phyloP scores from a whole-genome alignment of 495 filamentous ascomycete genomes.

The Neurospora sp. region DNA sequence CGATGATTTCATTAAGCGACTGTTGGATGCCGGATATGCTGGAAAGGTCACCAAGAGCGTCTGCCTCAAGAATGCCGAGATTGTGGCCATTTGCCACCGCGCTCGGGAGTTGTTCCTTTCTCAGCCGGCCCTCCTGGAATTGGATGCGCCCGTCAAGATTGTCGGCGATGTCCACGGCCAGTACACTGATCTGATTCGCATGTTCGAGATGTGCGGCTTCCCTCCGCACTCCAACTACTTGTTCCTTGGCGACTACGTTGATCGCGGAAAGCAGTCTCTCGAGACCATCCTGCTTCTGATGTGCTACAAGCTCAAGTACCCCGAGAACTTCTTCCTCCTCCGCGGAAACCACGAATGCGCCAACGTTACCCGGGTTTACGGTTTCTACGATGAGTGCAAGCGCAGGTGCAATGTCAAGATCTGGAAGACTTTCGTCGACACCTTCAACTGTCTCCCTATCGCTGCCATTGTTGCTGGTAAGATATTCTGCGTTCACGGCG shows the following conservation, averaged over 20 bases:
- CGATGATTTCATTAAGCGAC: conserved; percentile 92
- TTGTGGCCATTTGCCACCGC: conserved; percentile 79
- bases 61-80: conserved; percentile 95
- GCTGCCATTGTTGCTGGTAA: conserved; percentile 94
- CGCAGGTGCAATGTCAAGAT: conserved; percentile 94
- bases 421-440: conserved; percentile 98
- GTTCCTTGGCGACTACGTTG: conserved; percentile 96
- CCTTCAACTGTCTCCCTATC: conserved; percentile 93
- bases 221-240: conserved; percentile 89
- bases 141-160: conserved; percentile 96
- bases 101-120: conserved; percentile 81
- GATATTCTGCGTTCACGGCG: conserved; percentile 98
- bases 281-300: conserved; percentile 93
- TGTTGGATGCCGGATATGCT: conserved; percentile 90
- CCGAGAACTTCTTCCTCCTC: conserved; percentile 97
- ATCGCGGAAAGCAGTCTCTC: conserved; percentile 92
- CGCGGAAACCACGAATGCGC: conserved; percentile 98
- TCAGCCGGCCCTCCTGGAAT: conserved; percentile 84
- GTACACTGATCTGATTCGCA: conserved; percentile 91
- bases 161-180: conserved; percentile 98
- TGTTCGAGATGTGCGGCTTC: conserved; percentile 99
- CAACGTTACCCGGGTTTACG: conserved; percentile 96
- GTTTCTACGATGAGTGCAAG: conserved; percentile 99
- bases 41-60: conserved; percentile 96
- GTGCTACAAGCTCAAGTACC: conserved; percentile 98